A percentile compares a stretch with the other conserved stretches of the same genome.
phyloP scores from a whole-genome alignment of 2,329 filamentous ascomycete species.

The Monilinia fructicola region DNA sequence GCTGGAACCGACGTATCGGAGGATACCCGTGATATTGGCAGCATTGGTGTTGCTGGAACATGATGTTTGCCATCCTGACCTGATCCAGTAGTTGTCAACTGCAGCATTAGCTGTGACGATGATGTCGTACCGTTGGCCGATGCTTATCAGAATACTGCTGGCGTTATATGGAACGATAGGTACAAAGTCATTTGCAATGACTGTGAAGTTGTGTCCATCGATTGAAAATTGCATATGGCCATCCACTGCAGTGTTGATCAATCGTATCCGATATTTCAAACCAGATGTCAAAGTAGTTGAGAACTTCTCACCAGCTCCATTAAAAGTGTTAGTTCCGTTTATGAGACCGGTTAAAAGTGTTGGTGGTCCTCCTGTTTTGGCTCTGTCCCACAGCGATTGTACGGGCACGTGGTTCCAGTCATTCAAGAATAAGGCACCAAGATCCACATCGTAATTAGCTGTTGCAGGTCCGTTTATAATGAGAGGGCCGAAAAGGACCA shows the following conservation, averaged over 20 bases:
- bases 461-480: conserved; percentile 37
- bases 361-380: conserved; percentile 10
- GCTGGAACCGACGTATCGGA: conserved; percentile 43
- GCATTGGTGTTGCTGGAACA: conserved; percentile 60
- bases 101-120: conserved; percentile 54
- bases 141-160: conserved; percentile 45
- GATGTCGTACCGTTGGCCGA: conserved; percentile 51
- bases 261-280: conserved; percentile 46
- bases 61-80: conserved; percentile 48
- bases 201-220: conserved; percentile 55
- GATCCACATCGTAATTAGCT: conserved; percentile 24
- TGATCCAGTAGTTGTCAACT: conserved; percentile 58
- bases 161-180: conserved; percentile 55
- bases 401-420: conserved; percentile 39
- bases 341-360: conserved; percentile 48
- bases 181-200: conserved; percentile 58
- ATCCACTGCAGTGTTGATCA: conserved; percentile 48
- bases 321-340: conserved; percentile 44
- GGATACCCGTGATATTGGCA: conserved; percentile 44
- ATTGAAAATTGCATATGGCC: conserved; percentile 48
- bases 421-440: conserved; percentile 22
- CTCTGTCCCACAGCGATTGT: conserved; percentile 41
- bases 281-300: conserved; percentile 14
- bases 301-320: conserved; percentile 24
- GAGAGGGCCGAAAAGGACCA: conserved; percentile 52